Evolutionary conservation across 129 eudicot genomes (phyloP).

Genomic region (carrot (Daucus carota)): DNA sequence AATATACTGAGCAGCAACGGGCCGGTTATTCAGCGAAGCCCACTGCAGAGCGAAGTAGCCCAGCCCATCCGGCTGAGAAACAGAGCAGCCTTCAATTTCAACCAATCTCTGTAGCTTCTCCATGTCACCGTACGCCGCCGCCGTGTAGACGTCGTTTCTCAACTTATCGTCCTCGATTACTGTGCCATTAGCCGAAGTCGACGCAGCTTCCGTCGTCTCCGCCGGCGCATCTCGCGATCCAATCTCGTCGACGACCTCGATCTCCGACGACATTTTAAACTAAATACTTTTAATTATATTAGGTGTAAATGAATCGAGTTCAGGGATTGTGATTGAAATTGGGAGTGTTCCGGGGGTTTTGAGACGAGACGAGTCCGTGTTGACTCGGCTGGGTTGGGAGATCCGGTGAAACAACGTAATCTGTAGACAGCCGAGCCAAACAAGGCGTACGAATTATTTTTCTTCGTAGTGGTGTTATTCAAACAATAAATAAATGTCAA

Average conservation of each 20-base stretch:
- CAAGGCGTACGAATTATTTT: background rate
- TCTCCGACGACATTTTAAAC: constrained; percentile 20
- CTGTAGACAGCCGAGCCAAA: background rate
- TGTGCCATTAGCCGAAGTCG: background rate
- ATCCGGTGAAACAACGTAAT: background rate
- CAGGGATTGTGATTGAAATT: background rate
- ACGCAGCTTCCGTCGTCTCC: background rate
- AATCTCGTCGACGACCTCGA: constrained; percentile 20
- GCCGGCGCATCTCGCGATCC: background rate
- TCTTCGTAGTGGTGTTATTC: too few relatives aligned
- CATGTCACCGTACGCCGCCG: constrained; percentile 97
- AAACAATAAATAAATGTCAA: too few relatives aligned
- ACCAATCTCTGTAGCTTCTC: constrained; percentile 96
- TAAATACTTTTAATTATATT: background rate
- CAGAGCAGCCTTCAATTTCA: constrained; percentile 85
- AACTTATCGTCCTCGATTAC: constrained; percentile 7
- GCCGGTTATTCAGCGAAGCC: constrained; percentile 31
- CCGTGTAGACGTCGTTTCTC: constrained; percentile 14
- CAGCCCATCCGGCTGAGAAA: constrained; percentile 69
- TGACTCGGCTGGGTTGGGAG: constrained; percentile 16
- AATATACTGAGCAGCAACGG: constrained; percentile 89
- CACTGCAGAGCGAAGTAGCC: constrained; percentile 41
- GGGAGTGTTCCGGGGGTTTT: constrained; percentile 41
- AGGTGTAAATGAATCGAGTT: too few relatives aligned
- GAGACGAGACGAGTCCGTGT: constrained; percentile 14